Evolutionary conservation across 345 rosid genomes (phyloP).

Genomic region (Orychophragmus violaceus): DNA sequence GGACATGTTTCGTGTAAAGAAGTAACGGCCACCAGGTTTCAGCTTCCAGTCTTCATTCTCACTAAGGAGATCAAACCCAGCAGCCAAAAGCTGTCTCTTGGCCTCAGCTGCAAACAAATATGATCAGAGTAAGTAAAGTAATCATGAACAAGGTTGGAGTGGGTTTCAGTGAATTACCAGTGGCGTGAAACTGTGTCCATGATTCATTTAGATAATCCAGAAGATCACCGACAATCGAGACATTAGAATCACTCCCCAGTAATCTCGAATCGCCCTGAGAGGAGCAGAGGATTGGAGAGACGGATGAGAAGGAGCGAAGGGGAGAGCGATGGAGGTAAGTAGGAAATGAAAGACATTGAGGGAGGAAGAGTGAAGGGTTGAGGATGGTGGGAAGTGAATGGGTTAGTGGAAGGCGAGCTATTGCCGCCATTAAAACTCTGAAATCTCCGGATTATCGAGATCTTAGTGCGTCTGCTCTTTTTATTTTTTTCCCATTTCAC

Average conservation of each 20-base stretch:
- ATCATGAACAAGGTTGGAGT: not conserved
- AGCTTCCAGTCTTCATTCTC: conserved; percentile 88
- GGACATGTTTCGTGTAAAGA: conserved; percentile 92
- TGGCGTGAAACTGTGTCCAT: conserved; percentile 94
- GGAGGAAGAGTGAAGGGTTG: conserved; percentile 24
- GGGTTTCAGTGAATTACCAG: conserved; percentile 37
- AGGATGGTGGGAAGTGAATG: conserved; percentile 27
- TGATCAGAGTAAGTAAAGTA: not conserved
- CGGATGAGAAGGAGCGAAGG: conserved; percentile 35
- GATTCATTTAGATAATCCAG: conserved; percentile 85
- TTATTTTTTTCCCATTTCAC: too few species aligned
- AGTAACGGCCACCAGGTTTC: conserved; percentile 87
- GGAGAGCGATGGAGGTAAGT: conserved; percentile 13
- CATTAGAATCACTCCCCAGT: conserved; percentile 12
- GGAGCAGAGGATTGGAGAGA: conserved; percentile 33
- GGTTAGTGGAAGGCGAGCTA: conserved; percentile 43
- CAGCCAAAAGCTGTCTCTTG: conserved; percentile 56
- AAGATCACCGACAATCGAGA: conserved; percentile 55
- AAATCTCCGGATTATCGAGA: too few species aligned
- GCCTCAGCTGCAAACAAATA: conserved; percentile 61
- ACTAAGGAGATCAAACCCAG: conserved; percentile 64
- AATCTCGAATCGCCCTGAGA: conserved; percentile 10
- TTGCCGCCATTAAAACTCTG: conserved; percentile 34
- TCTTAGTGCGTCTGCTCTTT: too few species aligned
- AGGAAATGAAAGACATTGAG: conserved; percentile 21